Evolutionary conservation across 2,329 filamentous ascomycete species (phyloP).

Genomic region (Scedosporium dehoogii): DNA sequence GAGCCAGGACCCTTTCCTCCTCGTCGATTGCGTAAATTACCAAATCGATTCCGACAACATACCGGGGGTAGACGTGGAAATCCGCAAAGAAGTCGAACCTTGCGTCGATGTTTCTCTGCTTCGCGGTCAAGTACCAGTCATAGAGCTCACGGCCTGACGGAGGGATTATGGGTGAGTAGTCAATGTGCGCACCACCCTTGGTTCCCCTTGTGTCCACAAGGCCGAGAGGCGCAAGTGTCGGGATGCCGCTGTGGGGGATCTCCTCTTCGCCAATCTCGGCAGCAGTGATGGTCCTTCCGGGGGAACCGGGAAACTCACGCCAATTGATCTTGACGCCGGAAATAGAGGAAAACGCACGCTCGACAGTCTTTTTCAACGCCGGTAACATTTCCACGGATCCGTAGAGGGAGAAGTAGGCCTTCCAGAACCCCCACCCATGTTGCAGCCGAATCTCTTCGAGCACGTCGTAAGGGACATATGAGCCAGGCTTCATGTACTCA

Average conservation of each 20-base stretch:
- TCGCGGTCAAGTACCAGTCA: constrained; percentile 2
- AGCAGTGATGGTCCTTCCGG: constrained; percentile 1
- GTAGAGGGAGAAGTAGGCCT: constrained; percentile 2
- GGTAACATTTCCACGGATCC: constrained; percentile 1
- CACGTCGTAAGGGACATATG: background rate
- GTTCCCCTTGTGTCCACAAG: background rate
- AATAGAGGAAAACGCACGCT: constrained; percentile 1
- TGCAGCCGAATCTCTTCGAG: background rate
- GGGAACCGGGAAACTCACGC: background rate
- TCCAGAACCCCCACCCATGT: background rate
- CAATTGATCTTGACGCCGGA: background rate
- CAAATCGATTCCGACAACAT: constrained; percentile 8
- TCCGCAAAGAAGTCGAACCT: constrained; percentile 9
- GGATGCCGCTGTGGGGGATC: constrained; percentile 9
- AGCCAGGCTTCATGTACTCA: constrained; percentile 6
- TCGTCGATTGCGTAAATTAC: constrained; percentile 2
- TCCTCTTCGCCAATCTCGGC: constrained; percentile 4
- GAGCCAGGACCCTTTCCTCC: too few species aligned
- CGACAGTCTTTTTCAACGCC: background rate
- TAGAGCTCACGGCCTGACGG: constrained; percentile 1
- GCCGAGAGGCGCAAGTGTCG: background rate
- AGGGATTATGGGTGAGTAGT: constrained; percentile 2
- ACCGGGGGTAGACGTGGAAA: constrained; percentile 11
- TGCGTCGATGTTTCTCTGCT: background rate
- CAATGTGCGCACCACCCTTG: background rate